These are phyloP conservation scores for Alternaria sp. DNA, from an alignment of 2,329 filamentous ascomycete species.

Conservation along the genomic window DNA sequence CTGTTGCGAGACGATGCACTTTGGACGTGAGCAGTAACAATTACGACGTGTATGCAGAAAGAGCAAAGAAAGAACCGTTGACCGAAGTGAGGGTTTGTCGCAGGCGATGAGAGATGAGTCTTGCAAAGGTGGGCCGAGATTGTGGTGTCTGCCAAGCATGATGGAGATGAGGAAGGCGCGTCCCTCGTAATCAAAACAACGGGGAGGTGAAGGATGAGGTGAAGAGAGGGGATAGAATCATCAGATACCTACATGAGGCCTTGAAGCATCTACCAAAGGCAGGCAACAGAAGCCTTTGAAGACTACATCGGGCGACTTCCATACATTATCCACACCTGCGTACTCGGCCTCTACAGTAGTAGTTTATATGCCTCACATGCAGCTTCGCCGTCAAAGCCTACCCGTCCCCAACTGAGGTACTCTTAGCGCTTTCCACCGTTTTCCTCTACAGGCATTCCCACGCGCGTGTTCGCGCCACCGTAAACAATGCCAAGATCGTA, in stretches of 20 bases:
- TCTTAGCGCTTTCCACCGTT: not conserved
- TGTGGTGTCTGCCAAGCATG: not conserved
- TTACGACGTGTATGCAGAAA: not conserved
- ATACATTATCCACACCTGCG: not conserved
- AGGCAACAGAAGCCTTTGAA: not conserved
- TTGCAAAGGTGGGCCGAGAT: not conserved
- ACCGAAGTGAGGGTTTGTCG: not conserved
- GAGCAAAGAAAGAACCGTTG: not conserved
- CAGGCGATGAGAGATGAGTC: not conserved
- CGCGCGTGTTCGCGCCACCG: conserved; percentile 3
- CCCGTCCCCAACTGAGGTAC: not conserved
- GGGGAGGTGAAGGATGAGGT: not conserved
- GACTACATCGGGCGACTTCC: conserved; percentile 1
- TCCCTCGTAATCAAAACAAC: not conserved
- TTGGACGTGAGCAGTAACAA: not conserved
- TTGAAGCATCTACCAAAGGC: not conserved
- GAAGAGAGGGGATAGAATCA: conserved; percentile 1
- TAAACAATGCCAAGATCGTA: conserved; percentile 20
- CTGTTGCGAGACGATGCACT: not conserved
- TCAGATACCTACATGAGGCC: conserved; percentile 2
- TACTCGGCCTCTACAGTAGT: not conserved
- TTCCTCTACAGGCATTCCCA: not conserved
- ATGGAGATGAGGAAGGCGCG: not conserved
- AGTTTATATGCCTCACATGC: not conserved
- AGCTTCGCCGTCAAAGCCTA: not conserved